phyloP scores from a whole-genome alignment of 2,329 filamentous ascomycete species.

The Domatiomyces catenatus region DNA sequence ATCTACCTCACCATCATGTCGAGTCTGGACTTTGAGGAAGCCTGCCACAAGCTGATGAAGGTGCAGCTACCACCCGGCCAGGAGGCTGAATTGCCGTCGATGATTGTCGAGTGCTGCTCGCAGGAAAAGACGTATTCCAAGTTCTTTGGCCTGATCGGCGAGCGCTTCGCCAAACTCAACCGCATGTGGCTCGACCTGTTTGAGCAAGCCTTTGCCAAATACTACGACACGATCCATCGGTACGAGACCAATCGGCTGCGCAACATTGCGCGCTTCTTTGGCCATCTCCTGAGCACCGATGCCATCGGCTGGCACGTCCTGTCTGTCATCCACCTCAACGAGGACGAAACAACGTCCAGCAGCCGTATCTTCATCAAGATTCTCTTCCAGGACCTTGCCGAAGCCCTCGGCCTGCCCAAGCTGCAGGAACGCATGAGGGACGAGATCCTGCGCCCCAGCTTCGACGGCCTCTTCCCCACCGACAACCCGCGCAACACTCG shows the following conservation, averaged over 20 bases:
- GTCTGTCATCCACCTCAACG: constrained; percentile 72
- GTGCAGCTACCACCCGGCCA: constrained; percentile 74
- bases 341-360: constrained; percentile 91
- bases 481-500: constrained; percentile 81
- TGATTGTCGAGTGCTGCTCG: constrained; percentile 93
- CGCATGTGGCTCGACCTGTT: constrained; percentile 88
- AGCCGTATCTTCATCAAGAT: constrained; percentile 99
- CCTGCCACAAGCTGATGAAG: constrained; percentile 91
- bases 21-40: constrained; percentile 89
- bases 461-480: constrained; percentile 75
- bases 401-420: constrained; percentile 71
- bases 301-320: constrained; percentile 87
- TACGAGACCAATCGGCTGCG: constrained; percentile 91
- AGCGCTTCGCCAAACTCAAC: constrained; percentile 92
- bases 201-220: constrained; percentile 74
- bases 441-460: constrained; percentile 58
- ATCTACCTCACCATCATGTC: constrained; percentile 98
- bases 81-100: constrained; percentile 80
- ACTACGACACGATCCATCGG: constrained; percentile 94
- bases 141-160: constrained; percentile 87
- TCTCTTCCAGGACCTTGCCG: constrained; percentile 77
- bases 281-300: constrained; percentile 74
- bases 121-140: constrained; percentile 96
- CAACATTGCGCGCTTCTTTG: constrained; percentile 91
- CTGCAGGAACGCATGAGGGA: constrained; percentile 63